These are phyloP conservation scores for Ascochyta rabiei DNA, from an alignment of 2,329 filamentous ascomycete species.

Conservation along the genomic window DNA sequence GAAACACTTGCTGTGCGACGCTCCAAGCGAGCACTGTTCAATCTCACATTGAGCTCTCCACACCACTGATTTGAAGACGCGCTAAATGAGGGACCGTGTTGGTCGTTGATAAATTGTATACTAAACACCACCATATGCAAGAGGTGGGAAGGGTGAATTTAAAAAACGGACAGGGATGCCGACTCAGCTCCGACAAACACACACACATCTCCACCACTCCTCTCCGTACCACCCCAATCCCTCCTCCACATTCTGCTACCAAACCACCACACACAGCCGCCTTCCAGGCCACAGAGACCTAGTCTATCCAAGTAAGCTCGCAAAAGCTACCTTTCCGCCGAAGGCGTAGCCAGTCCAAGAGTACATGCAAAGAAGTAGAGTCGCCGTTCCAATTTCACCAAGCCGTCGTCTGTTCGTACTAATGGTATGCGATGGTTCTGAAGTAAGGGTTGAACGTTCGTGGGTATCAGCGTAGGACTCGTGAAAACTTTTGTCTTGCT, in stretches of 20 bases:
- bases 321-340: conserved; percentile 9
- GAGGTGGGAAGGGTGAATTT: conserved; percentile 16
- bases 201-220: conserved; percentile 23
- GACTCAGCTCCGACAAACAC: conserved; percentile 40
- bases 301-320: conserved; percentile 35
- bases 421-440: conserved; percentile 47
- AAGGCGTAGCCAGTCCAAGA: conserved; percentile 13
- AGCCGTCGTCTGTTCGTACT: conserved; percentile 45
- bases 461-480: conserved; percentile 54
- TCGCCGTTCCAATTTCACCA: conserved; percentile 41
- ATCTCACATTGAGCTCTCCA: no score
- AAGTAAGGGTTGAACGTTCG: conserved; percentile 48
- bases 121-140: conserved; percentile 25
- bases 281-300: conserved; percentile 35
- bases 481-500: conserved; percentile 47
- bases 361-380: conserved; percentile 25
- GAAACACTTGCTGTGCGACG: no score
- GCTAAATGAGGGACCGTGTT: neutral
- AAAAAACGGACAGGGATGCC: conserved; percentile 26
- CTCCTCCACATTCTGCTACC: conserved; percentile 31
- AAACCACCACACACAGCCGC: conserved; percentile 42
- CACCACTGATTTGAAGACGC: no score
- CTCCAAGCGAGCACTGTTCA: no score
- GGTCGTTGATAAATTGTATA: conserved; percentile 21
- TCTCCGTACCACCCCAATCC: conserved; percentile 17